These are phyloP conservation scores for Penicillium bovifimosum DNA, from an alignment of 495 filamentous ascomycete genomes.

Conservation along the genomic window DNA sequence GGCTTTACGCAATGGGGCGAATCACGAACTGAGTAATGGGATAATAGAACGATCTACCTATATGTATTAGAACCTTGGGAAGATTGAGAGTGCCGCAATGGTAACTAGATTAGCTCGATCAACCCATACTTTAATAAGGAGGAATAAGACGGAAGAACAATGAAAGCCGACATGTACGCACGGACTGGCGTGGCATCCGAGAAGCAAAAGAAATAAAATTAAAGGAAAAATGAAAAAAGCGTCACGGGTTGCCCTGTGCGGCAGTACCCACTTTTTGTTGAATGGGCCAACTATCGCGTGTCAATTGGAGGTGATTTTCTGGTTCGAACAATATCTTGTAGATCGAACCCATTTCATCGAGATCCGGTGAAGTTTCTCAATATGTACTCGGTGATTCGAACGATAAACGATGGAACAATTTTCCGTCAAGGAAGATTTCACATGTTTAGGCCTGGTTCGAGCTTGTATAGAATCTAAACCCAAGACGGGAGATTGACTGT, in stretches of 20 bases:
- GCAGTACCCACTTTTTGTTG: not conserved
- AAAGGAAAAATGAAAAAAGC: not conserved
- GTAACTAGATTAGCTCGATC: too few relatives aligned
- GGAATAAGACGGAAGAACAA: not conserved
- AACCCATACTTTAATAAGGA: slow-evolving; percentile 1
- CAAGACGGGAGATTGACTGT: not conserved
- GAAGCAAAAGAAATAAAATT: not conserved
- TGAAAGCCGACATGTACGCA: not conserved
- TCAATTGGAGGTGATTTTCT: not conserved
- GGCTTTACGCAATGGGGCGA: not conserved
- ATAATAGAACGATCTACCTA: too few relatives aligned
- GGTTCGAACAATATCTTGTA: not conserved
- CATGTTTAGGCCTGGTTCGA: not conserved
- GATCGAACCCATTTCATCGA: not conserved
- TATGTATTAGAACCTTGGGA: too few relatives aligned
- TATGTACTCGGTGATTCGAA: too few relatives aligned
- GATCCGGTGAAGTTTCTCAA: too few relatives aligned
- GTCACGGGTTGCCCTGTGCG: not conserved
- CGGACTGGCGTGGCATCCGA: slow-evolving; percentile 7
- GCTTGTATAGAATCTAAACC: not conserved
- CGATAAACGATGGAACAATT: too few relatives aligned
- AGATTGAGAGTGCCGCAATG: too few relatives aligned
- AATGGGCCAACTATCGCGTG: not conserved
- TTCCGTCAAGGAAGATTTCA: not conserved
- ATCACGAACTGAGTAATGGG: not conserved